Evolutionary conservation across 148 eudicot genomes (phyloP), one percentile per base, ranked within the genome.

Genomic region (Nepenthes mirabilis): DNA sequence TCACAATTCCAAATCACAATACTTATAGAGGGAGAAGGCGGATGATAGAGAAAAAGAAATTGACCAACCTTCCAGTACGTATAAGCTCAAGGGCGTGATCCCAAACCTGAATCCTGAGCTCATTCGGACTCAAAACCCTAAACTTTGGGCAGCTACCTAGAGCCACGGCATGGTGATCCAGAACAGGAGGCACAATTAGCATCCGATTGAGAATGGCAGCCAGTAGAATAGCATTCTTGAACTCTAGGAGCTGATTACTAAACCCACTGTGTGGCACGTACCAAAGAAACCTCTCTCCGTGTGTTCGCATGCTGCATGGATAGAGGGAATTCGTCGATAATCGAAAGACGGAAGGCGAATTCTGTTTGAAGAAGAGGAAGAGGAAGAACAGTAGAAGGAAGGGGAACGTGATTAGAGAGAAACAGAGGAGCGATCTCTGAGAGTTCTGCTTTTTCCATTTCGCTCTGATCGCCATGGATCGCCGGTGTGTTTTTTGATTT

Each of bases 211-310:
- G 79, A 23, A 91, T 82, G 1, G 67, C 75, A 1, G 97, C 79
- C 75, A 91, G 68, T 9, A 88, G 43, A 65, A 88, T 1, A 3
- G 94, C 91, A 59, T 85, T 83, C 57, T 80, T 83, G 79, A 91
- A 69, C 74, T 88, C 94, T 6, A 88, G 80, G n/a, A 91, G 68
- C 80, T 91, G 96, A 67, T 91, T 91, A 78, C 87, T 88, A 80
- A 91, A 91, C 33, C 98, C 98, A 56, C 96, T 91, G 74, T 91
- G 98, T 1, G 98, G 96, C 0, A 94, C 87, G 65, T 91, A 91
- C 80, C 69, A 81, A 9, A 85, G 66, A 72, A 83, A 88, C 62
- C 71, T 88, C n/a, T 83, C 76, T 1, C 60, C 71, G 1, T 23
- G 68, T 35, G 33, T 48, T 69, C 55, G 32, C 2, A 33, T 36